Conservation (phyloP, 441 rosid genomes). For the Macaranga tanarius region DNA sequence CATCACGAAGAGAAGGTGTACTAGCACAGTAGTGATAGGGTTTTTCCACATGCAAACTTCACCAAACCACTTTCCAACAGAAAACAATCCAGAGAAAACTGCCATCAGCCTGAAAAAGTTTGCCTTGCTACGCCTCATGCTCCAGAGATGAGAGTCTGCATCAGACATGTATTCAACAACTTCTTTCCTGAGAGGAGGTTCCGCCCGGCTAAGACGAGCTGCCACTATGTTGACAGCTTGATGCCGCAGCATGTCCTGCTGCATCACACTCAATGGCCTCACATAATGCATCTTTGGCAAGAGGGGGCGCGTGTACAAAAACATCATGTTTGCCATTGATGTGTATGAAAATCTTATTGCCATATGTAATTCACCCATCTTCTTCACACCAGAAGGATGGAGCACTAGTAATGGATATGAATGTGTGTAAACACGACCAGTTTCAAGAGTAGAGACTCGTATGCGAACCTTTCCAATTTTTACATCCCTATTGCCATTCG, state of each 20-base stretch:
- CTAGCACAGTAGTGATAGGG: slow-evolving; percentile 54
- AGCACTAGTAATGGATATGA: slow-evolving; percentile 80
- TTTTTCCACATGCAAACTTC: slow-evolving; percentile 86
- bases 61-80: slow-evolving; percentile 67
- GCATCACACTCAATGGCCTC: slow-evolving; percentile 66
- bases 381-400: slow-evolving; percentile 81
- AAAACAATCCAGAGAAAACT: slow-evolving; percentile 61
- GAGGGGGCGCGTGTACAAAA: slow-evolving; percentile 60
- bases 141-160: slow-evolving; percentile 84
- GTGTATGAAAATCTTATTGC: slow-evolving; percentile 83
- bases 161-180: slow-evolving; percentile 86
- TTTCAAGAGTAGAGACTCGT: slow-evolving; percentile 78
- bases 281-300: slow-evolving; percentile 90
- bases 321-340: slow-evolving; percentile 54
- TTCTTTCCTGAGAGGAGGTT: slow-evolving; percentile 86
- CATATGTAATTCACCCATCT: slow-evolving; percentile 86
- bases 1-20: slow-evolving; percentile 58
- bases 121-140: slow-evolving; percentile 95
- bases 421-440: slow-evolving; percentile 77
- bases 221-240: slow-evolving; percentile 86
- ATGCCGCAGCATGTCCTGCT: slow-evolving; percentile 73
- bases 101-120: slow-evolving; percentile 72
- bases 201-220: slow-evolving; percentile 74
- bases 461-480: slow-evolving; percentile 79
- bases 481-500: slow-evolving; percentile 47